These are phyloP conservation scores for Dendrostoma leiphaemia DNA, from an alignment of 2,329 filamentous ascomycete genomes.

Conservation along the genomic window DNA sequence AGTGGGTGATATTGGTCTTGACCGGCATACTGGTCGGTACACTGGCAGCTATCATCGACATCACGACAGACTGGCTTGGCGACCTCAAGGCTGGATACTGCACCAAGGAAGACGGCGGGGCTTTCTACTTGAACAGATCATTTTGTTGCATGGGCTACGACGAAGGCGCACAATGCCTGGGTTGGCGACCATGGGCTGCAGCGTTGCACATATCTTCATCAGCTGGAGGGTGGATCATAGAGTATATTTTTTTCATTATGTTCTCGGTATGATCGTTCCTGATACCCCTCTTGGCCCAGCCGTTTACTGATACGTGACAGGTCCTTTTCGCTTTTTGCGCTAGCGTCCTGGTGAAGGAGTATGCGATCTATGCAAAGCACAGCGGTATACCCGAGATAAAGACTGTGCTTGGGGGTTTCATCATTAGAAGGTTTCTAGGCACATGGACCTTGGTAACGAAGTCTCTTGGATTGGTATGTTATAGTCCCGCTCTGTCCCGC, in stretches of 20 bases:
- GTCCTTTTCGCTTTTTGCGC: constrained; percentile 75
- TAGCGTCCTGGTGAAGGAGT: constrained; percentile 76
- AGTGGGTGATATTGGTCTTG: constrained; percentile 85
- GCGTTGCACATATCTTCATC: constrained; percentile 65
- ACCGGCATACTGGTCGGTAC: constrained; percentile 82
- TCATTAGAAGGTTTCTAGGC: constrained; percentile 84
- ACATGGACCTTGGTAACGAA: constrained; percentile 88
- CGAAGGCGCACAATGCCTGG: constrained; percentile 74
- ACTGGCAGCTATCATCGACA: constrained; percentile 84
- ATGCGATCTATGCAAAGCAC: constrained; percentile 85
- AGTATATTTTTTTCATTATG: constrained; percentile 84
- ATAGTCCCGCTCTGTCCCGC: not conserved
- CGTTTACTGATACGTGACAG: constrained; percentile 40
- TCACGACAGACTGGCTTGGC: constrained; percentile 88
- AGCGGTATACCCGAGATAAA: constrained; percentile 98
- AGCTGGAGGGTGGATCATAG: constrained; percentile 75
- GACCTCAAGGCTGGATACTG: constrained; percentile 92
- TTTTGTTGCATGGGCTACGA: constrained; percentile 96
- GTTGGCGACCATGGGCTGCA: constrained; percentile 83
- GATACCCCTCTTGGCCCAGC: no score
- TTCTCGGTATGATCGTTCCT: constrained; percentile 64
- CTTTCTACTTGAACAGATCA: constrained; percentile 84
- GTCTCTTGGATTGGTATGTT: constrained; percentile 73
- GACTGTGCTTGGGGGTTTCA: constrained; percentile 88
- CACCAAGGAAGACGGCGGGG: constrained; percentile 72